Evolutionary conservation across 768 basidiomycete species (phyloP), one percentile per base, ranked within the genome.

Genomic region (Lactifluus subvellereus): DNA sequence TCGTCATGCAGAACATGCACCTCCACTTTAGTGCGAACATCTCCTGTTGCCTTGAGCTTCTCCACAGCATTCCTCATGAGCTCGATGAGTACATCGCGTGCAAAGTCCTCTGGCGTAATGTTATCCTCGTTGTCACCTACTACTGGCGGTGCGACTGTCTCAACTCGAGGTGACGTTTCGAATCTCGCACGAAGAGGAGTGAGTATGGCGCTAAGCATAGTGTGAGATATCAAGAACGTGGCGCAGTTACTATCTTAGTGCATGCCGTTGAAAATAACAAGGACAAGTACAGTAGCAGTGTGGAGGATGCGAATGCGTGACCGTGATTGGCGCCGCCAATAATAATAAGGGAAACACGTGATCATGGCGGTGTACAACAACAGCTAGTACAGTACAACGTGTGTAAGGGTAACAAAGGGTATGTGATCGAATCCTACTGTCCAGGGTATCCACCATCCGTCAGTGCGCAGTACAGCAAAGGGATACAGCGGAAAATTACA

Each of bases 61-160:
- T 89, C 89, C 22, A 92, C 80, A 0, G 84, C 75, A 61, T 82
- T 84, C 37, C 85, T 77, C 83, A 93, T 87, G 35, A 88, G 74
- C 71, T 87, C 83, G 30, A 88, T 77, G 45, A 88, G 77, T 22
- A 87, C 88, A 71, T 88, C 88, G 63, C 86, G 75, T 10, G 86
- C 87, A 71, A 88, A 88, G 69, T 89, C 85, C 70, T 89, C 87
- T 13, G 87, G 84, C 14, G 77, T 74, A 52, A 79, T 71, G 42
- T 78, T 71, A 63, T 74, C 75, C 27, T 71, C 78, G 33, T 79
- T 66, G 18, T 54, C 56, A 43, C 14, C 47, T 18, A 49, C 47
- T 18, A 49, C 51, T 20, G 54, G 68, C 27, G 37, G 54, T 18
- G 56, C 47, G 27, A 30, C n/a, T 13, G 66, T 45, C 40, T 64